Percentiles rank a stretch among this genome's conserved stretches.
phyloP scores from a whole-genome alignment of 2,329 filamentous ascomycete genomes.

The Sporothrix phasma region DNA sequence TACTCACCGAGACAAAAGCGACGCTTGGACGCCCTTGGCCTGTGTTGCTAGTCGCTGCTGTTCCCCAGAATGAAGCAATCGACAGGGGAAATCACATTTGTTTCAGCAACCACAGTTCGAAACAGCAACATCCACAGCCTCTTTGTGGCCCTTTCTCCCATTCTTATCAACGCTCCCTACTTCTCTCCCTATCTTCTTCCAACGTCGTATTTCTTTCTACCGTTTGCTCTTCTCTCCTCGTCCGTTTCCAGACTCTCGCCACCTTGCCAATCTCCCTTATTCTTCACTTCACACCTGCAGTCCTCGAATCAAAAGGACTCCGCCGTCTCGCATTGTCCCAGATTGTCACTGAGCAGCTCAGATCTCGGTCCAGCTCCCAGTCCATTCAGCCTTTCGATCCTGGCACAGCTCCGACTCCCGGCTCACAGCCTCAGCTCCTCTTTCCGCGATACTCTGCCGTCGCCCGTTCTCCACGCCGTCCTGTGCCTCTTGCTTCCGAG shows the following conservation, averaged over 20 bases:
- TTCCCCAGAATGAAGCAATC: neutral
- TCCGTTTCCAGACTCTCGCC: neutral
- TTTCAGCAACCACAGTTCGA: constrained; percentile 10
- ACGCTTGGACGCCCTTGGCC: neutral
- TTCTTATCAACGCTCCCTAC: neutral
- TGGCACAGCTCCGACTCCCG: neutral
- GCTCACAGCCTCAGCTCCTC: neutral
- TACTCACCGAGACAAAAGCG: neutral
- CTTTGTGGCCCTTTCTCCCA: neutral
- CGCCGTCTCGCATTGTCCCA: neutral
- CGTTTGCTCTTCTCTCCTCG: neutral
- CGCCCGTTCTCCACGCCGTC: neutral
- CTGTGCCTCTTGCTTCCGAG: neutral
- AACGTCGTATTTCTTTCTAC: neutral
- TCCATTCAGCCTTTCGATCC: neutral
- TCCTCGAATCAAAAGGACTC: neutral
- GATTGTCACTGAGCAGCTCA: neutral
- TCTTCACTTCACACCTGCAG: neutral
- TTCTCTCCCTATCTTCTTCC: neutral
- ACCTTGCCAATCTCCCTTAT: neutral
- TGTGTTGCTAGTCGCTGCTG: no score
- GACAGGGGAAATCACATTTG: constrained; percentile 4
- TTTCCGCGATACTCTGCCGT: neutral
- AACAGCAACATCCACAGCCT: neutral
- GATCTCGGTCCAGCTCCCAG: neutral